Conservation (phyloP, 805 yeast species). For the Saccharomyces kudriavzevii region DNA sequence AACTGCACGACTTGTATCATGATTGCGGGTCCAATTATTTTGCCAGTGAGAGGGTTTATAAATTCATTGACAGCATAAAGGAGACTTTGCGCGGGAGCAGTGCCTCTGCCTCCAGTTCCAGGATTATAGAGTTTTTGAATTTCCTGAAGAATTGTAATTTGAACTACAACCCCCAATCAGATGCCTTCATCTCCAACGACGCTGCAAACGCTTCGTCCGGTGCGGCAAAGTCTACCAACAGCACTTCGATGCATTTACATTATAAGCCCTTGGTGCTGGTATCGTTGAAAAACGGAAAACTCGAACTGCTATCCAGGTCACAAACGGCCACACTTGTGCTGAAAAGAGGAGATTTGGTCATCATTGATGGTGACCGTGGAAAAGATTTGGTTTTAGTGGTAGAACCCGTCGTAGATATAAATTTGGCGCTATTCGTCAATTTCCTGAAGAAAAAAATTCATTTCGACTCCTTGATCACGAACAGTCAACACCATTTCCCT, state of each 20-base stretch:
- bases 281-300: slow-evolving; percentile 54
- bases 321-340: slow-evolving; percentile 54
- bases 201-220: not conserved
- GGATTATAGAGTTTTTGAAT: slow-evolving; percentile 26
- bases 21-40: slow-evolving; percentile 48
- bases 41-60: slow-evolving; percentile 36
- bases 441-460: slow-evolving; percentile 69
- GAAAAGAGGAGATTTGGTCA: slow-evolving; percentile 55
- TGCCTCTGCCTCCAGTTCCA: not conserved
- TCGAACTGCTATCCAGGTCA: slow-evolving; percentile 64
- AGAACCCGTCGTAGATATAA: slow-evolving; percentile 55
- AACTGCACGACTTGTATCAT: slow-evolving; percentile 41
- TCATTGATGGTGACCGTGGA: slow-evolving; percentile 80
- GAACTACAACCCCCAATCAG: slow-evolving; percentile 34
- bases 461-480: slow-evolving; percentile 30
- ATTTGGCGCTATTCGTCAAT: slow-evolving; percentile 62
- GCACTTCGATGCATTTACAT: slow-evolving; percentile 25
- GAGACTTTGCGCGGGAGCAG: slow-evolving; percentile 2
- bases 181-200: slow-evolving; percentile 25
- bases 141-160: slow-evolving; percentile 38
- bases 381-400: slow-evolving; percentile 68
- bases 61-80: slow-evolving; percentile 34
- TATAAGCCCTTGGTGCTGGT: slow-evolving; percentile 38
- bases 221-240: not conserved
- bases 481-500: slow-evolving; percentile 25